Conservation (phyloP, 805 yeast genomes). For the Metschnikowia anglica region DNA sequence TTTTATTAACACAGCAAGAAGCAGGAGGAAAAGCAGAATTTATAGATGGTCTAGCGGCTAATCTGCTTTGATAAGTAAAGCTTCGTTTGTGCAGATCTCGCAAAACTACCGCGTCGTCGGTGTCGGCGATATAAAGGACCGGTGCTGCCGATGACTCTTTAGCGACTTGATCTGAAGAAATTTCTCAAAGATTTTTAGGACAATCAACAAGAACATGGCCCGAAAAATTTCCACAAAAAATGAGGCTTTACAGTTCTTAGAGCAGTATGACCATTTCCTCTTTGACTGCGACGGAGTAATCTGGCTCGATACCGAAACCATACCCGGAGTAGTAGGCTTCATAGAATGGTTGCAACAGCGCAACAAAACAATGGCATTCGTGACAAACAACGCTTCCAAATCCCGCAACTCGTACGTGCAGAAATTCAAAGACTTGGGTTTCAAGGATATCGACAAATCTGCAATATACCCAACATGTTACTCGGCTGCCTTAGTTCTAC, state of each 20-base stretch:
- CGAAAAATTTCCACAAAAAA: slow-evolving; percentile 12
- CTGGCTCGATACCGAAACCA: slow-evolving; percentile 37
- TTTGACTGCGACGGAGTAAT: slow-evolving; percentile 46
- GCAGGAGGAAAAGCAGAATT: too few relatives aligned
- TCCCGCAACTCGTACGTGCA: neutral
- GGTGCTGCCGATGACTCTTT: neutral
- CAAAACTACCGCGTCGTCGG: neutral
- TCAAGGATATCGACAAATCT: slow-evolving; percentile 28
- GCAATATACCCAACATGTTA: slow-evolving; percentile 39
- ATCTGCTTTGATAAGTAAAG: too few relatives aligned
- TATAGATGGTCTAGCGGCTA: too few relatives aligned
- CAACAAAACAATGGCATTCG: slow-evolving; percentile 33
- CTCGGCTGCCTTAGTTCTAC: slow-evolving; percentile 32
- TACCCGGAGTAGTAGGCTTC: slow-evolving; percentile 34
- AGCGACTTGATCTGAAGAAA: too few relatives aligned
- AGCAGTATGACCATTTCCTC: slow-evolving; percentile 36
- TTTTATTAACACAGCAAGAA: too few relatives aligned
- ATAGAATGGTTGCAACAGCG: slow-evolving; percentile 23
- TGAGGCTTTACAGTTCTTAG: slow-evolving; percentile 24
- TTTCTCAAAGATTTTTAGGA: neutral
- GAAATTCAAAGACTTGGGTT: slow-evolving; percentile 26
- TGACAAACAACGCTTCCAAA: slow-evolving; percentile 40
- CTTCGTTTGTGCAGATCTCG: slow-evolving; percentile 5
- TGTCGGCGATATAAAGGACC: neutral
- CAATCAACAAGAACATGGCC: too few relatives aligned